Evolutionary conservation across 2,329 filamentous ascomycete genomes (phyloP).

Genomic region (Rasamsonia emersonii): DNA sequence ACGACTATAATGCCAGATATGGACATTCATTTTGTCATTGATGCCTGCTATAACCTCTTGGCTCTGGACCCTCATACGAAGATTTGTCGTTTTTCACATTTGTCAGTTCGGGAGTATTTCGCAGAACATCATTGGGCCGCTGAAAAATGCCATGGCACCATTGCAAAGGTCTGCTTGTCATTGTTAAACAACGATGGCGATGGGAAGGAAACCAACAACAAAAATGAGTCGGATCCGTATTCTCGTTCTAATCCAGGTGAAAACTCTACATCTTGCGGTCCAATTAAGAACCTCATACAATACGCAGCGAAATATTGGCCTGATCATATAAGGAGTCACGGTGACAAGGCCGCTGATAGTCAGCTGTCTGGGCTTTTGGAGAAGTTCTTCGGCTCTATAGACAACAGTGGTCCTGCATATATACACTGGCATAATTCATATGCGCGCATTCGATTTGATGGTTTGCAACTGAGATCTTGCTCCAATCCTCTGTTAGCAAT

Average conservation of each 20-base stretch:
- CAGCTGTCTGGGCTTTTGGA: not conserved
- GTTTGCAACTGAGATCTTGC: not conserved
- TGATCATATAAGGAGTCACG: constrained; percentile 2
- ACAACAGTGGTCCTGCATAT: constrained; percentile 1
- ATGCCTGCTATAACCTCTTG: constrained; percentile 16
- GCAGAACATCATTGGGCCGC: constrained; percentile 10
- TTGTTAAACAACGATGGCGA: not conserved
- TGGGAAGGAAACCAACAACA: too few species aligned
- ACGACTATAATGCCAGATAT: constrained; percentile 5
- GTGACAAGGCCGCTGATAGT: not conserved
- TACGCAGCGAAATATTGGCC: not conserved
- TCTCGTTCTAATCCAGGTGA: too few species aligned
- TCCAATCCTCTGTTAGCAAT: constrained; percentile 1
- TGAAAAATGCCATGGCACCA: not conserved
- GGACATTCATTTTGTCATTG: constrained; percentile 11
- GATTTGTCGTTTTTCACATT: constrained; percentile 16
- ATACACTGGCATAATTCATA: constrained; percentile 1
- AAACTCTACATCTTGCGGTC: too few species aligned
- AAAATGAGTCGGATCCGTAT: too few species aligned
- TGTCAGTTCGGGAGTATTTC: constrained; percentile 20
- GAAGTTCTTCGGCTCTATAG: not conserved
- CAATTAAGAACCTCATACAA: not conserved
- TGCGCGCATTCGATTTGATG: not conserved
- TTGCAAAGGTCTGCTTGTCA: constrained; percentile 3
- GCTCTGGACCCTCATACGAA: constrained; percentile 11